Evolutionary conservation across 495 filamentous ascomycete genomes (phyloP).

Genomic region (Lasiosphaeria miniovina): DNA sequence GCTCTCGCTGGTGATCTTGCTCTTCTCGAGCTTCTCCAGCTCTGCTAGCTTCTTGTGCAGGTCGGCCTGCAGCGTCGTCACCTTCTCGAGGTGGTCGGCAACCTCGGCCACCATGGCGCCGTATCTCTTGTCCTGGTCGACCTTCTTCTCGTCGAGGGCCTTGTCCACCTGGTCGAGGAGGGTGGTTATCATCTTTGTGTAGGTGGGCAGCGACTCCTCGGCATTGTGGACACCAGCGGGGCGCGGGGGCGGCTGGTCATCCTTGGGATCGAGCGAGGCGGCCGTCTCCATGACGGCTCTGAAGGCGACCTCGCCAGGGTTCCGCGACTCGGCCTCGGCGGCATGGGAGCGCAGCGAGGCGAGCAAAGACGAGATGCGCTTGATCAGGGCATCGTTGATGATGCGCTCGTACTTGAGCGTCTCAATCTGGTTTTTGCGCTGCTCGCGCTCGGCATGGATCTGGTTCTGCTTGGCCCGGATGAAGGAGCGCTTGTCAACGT

Average conservation of each 20-base stretch:
- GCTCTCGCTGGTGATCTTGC: constrained; percentile 90
- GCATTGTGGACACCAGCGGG: constrained; percentile 72
- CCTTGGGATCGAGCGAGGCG: constrained; percentile 51
- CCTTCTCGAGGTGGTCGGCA: constrained; percentile 68
- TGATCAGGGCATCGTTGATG: constrained; percentile 86
- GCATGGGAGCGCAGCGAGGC: constrained; percentile 64
- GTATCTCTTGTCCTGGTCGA: constrained; percentile 56
- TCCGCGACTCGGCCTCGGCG: constrained; percentile 57
- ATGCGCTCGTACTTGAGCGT: constrained; percentile 89
- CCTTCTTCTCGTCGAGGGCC: constrained; percentile 67
- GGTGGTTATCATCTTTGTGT: constrained; percentile 92
- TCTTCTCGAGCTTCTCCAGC: constrained; percentile 80
- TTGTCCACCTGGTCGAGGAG: constrained; percentile 93
- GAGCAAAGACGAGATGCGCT: constrained; percentile 76
- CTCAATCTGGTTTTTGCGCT: constrained; percentile 82
- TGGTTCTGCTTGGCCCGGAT: constrained; percentile 97
- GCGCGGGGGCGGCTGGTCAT: constrained; percentile 72
- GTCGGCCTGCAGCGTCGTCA: constrained; percentile 72
- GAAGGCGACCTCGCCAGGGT: constrained; percentile 80
- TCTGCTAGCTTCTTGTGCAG: constrained; percentile 67
- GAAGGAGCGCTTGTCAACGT: constrained; percentile 97
- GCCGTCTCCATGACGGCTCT: constrained; percentile 78
- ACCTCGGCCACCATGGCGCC: constrained; percentile 73
- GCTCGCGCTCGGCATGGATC: constrained; percentile 83
- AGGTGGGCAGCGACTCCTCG: constrained; percentile 70